These are phyloP conservation scores for Amesomyces nigricolor DNA, from an alignment of 2,329 filamentous ascomycete species.

Conservation along the genomic window DNA sequence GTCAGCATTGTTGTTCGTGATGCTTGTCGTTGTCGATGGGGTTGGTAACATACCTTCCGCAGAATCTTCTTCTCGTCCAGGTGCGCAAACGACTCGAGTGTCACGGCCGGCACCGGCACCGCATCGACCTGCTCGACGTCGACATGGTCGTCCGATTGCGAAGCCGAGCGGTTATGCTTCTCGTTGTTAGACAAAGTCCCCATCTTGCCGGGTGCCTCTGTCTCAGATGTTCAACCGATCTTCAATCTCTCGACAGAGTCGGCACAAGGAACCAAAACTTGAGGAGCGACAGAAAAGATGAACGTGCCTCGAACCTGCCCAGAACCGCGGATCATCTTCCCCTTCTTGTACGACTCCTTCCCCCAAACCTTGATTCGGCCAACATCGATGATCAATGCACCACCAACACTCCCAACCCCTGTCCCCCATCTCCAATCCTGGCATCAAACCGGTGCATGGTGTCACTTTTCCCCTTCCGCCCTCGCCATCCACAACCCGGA, in stretches of 20 bases:
- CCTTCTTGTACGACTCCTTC: not conserved
- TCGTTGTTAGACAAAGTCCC: not conserved
- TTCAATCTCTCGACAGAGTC: too few species aligned
- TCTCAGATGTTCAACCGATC: too few species aligned
- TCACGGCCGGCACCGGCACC: not conserved
- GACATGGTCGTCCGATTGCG: conserved; percentile 3
- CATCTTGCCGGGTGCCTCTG: conserved; percentile 1
- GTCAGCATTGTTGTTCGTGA: not conserved
- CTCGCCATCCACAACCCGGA: not conserved
- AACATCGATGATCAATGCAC: not conserved
- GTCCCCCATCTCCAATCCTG: too few species aligned
- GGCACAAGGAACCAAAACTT: not conserved
- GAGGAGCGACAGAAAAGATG: not conserved
- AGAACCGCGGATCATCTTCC: not conserved
- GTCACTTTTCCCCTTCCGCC: not conserved
- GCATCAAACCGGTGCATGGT: too few species aligned
- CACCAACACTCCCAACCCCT: not conserved
- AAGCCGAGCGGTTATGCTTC: not conserved
- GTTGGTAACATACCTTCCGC: conserved; percentile 42
- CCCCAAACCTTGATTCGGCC: not conserved
- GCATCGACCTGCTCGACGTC: conserved; percentile 12
- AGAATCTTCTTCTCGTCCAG: conserved; percentile 54
- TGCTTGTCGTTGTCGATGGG: not conserved
- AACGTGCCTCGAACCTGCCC: not conserved
- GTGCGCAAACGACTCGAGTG: conserved; percentile 30